Evolutionary conservation across 495 filamentous ascomycete species (phyloP), one percentile per base, ranked within the genome.

Genomic region (Aspergillus nanangensis): DNA sequence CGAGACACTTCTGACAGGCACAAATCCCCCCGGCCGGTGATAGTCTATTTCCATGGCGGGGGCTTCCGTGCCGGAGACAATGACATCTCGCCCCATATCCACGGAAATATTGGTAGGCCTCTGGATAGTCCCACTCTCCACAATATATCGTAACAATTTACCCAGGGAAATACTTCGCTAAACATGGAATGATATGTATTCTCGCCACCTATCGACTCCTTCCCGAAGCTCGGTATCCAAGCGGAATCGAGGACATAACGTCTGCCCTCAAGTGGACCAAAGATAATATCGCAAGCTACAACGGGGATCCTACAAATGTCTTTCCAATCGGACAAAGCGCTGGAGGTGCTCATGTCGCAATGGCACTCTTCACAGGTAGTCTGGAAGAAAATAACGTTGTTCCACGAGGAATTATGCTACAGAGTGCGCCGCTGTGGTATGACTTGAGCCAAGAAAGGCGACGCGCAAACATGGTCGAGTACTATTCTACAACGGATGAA

Each of bases 41-140:
- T 45, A 7, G 43, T 45, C 32, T 45, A 37, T 15, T 45, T 45
- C 43, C 43, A 45, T 32, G 43, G 43, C 22, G 43, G 43, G 7
- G 43, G 31, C 17, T 45, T 45, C 22, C 18, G 21, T 0, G 43
- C 31, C 5, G 43, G 43, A 8, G 43, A 45, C 23, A 45, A 45
- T 37, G 32, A 25, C 33, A 45, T 45, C 33, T 14, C 43, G 9
- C 31, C 43, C 9, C 32, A 45, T 25, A 36, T 45, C 4, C 32
- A 45, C 17, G 33, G 13, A 5, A 45, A 45, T 37, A 45, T 45
- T 18, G 43, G 43, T 45, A 45, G n/a, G 11, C 4, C 33, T 14
- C 17, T 3, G 17, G 20, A n/a, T n/a, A n/a, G n/a, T n/a, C n/a
- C n/a, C n/a, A n/a, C n/a, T n/a, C n/a, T n/a, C n/a, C n/a, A n/a